These are phyloP conservation scores for Ustilago vetiveriae DNA, from an alignment of 1,284 basidiomycete genomes.

Conservation along the genomic window DNA sequence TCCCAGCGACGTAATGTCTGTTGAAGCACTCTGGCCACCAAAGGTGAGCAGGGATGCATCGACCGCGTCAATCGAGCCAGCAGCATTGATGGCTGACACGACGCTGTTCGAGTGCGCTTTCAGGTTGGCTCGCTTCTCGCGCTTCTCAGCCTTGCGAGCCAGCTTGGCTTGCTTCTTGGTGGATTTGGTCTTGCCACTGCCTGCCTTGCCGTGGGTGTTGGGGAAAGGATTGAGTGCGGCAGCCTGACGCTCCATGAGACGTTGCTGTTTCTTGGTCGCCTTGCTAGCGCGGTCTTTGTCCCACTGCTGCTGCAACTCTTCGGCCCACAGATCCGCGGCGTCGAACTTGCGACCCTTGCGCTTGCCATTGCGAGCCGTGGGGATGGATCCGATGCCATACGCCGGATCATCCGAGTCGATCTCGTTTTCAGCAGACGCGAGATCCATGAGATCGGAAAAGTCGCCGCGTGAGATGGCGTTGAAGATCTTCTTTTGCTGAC, in stretches of 20 bases:
- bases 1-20: conserved; percentile 24
- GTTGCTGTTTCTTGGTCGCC: conserved; percentile 49
- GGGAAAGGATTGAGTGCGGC: conserved; percentile 71
- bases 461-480: conserved; percentile 74
- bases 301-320: conserved; percentile 74
- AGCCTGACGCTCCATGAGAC: conserved; percentile 68
- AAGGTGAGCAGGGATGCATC: conserved; percentile 28
- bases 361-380: conserved; percentile 45
- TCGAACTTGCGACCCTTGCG: conserved; percentile 71
- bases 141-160: conserved; percentile 44
- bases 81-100: conserved; percentile 25
- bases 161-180: conserved; percentile 54
- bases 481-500: conserved; percentile 74
- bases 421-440: conserved; percentile 61
- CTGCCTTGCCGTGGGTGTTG: conserved; percentile 54
- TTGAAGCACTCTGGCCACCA: conserved; percentile 12
- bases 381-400: conserved; percentile 39
- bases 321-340: conserved; percentile 72
- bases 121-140: conserved; percentile 40
- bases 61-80: conserved; percentile 35
- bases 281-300: conserved; percentile 56
- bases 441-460: conserved; percentile 74
- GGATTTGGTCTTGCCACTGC: conserved; percentile 40
- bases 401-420: conserved; percentile 65
- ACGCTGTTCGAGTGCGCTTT: conserved; percentile 45